Evolutionary conservation across 108 stramenopile genomes (phyloP).

Genomic region (Conticribra weissflogii): DNA sequence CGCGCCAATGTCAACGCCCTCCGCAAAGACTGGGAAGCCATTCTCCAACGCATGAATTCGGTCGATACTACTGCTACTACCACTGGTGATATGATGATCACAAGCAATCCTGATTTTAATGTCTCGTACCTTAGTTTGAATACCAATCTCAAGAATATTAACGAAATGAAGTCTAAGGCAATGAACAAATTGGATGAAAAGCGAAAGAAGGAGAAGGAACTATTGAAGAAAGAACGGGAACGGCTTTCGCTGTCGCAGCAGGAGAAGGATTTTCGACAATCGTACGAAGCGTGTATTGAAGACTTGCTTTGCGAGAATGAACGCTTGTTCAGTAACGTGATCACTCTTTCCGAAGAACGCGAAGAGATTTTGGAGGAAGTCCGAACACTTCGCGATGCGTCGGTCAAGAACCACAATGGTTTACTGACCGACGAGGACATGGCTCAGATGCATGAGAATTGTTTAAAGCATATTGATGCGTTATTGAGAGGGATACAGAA

Average conservation of each 20-base stretch:
- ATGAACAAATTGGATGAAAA: neutral
- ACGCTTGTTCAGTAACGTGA: constrained; percentile 21
- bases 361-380: constrained; percentile 38
- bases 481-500: constrained; percentile 12
- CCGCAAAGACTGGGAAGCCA: constrained; percentile 15
- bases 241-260: neutral
- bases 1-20: constrained; percentile 13
- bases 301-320: constrained; percentile 41
- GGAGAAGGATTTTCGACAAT: constrained; percentile 13
- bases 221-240: constrained; percentile 4
- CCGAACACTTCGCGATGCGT: constrained; percentile 1
- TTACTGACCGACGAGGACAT: constrained; percentile 19
- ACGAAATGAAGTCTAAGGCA: neutral
- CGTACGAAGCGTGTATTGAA: constrained; percentile 30
- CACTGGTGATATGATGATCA: neutral
- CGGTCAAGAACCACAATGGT: neutral
- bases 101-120: constrained; percentile 11
- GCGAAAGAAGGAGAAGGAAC: too few species aligned
- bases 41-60: constrained; percentile 12
- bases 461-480: constrained; percentile 12
- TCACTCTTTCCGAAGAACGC: constrained; percentile 29
- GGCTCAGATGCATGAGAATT: constrained; percentile 17
- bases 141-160: neutral
- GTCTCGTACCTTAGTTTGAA: neutral
- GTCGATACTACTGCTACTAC: neutral